Evolutionary conservation across 73 alveolate genomes (phyloP), one percentile per base, ranked within the genome.

Genomic region (Symbiodinium natans): DNA sequence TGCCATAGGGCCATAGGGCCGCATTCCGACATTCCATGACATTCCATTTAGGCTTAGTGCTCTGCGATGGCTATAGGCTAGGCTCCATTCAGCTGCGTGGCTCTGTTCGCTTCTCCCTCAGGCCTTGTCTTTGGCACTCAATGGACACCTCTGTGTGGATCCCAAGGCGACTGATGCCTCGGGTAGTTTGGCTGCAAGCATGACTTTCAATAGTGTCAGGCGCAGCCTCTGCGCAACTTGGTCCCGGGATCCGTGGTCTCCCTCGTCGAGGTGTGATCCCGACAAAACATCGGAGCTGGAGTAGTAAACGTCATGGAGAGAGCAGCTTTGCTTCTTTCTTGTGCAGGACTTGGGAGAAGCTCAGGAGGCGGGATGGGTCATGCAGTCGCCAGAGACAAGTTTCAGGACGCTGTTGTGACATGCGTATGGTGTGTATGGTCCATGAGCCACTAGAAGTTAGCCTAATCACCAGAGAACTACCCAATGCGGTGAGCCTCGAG

Each of bases 201-300:
- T n/a, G n/a, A n/a, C n/a, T n/a, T n/a, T n/a, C n/a, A n/a, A n/a
- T n/a, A n/a, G n/a, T n/a, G 77, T 0, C 38, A 63, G 77, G 77
- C 77, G 31, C 77, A 63, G 77, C 77, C 77, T 34, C 25, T 63
- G 77, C 77, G 77, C 36, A 63, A 63, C 25, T 11, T 63, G 77
- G 77, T 63, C 38, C 77, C 77, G 17, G 77, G 77, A 63, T 63
- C 77, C 31, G 77, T 63, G 31, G 77, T 63, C 77, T 63, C 77
- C 34, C 77, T 63, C 38, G 77, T 63, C 77, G 77, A 63, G 77
- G 77, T 46, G 59, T 13, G n/a, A n/a, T n/a, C n/a, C n/a, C n/a
- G 59, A 6, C 6, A 46, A 13, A 6, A 46, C 13, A 46, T 46
- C 59, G 59, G 59, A 46, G n/a, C 59, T 6, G 21, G 13, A 46